Conservation (phyloP, 805 yeast genomes). For the Zygosaccharomyces siamensis region DNA sequence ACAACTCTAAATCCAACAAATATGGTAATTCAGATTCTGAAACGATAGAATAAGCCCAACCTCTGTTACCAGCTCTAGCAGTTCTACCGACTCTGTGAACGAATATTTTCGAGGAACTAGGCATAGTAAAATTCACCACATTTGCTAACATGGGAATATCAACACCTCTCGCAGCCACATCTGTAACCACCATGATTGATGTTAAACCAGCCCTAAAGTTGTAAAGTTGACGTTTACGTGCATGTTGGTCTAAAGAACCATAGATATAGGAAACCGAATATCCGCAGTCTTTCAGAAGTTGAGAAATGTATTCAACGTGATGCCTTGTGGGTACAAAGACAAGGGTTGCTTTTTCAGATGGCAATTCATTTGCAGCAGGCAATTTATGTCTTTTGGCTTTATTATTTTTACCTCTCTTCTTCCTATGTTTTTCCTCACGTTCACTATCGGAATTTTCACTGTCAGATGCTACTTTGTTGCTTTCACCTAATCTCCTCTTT, state of each 20-base stretch:
- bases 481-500: slow-evolving; percentile 45
- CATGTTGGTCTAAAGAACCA: slow-evolving; percentile 92
- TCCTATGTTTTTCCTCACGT: slow-evolving; percentile 22
- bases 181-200: slow-evolving; percentile 89
- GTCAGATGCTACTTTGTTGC: slow-evolving; percentile 46
- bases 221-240: slow-evolving; percentile 82
- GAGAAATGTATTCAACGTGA: slow-evolving; percentile 88
- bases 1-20: slow-evolving; percentile 81
- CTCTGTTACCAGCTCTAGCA: slow-evolving; percentile 96
- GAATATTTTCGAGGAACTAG: slow-evolving; percentile 88
- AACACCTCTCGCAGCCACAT: slow-evolving; percentile 98
- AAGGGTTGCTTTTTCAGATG: slow-evolving; percentile 82
- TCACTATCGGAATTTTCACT: slow-evolving; percentile 46
- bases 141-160: slow-evolving; percentile 96
- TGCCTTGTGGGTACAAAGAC: slow-evolving; percentile 95
- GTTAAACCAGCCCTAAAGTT: slow-evolving; percentile 83
- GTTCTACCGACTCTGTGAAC: slow-evolving; percentile 98
- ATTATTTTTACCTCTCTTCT: slow-evolving; percentile 36
- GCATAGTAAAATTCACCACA: slow-evolving; percentile 86
- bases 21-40: slow-evolving; percentile 85
- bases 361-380: slow-evolving; percentile 78
- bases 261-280: slow-evolving; percentile 85
- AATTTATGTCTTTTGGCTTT: slow-evolving; percentile 49
- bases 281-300: slow-evolving; percentile 67
- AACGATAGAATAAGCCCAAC: slow-evolving; percentile 94